Conservation (phyloP, 2,329 filamentous ascomycete genomes). For the Beauveria medogensis region DNA sequence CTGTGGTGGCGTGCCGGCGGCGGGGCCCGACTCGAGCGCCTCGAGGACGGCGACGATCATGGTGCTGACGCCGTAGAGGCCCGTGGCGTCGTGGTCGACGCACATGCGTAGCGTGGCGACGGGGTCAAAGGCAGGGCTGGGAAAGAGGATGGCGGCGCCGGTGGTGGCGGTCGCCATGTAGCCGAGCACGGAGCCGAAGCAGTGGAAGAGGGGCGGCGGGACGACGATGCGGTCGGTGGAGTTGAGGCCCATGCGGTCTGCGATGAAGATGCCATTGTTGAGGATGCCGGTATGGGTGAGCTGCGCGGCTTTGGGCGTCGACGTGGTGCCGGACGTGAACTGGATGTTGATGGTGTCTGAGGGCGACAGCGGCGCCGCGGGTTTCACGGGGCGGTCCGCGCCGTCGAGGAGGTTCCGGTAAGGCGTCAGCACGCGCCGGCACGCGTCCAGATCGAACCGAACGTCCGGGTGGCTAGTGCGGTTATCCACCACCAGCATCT, state of each 20-base stretch:
- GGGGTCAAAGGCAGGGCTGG: conserved; percentile 80
- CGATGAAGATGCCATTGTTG: conserved; percentile 86
- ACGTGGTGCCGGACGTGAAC: conserved; percentile 94
- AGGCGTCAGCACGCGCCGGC: conserved; percentile 34
- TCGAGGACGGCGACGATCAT: conserved; percentile 91
- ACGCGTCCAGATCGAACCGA: conserved; percentile 34
- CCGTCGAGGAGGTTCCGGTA: conserved; percentile 33
- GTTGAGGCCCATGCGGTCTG: conserved; percentile 72
- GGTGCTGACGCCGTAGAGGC: conserved; percentile 81
- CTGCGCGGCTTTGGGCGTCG: conserved; percentile 83
- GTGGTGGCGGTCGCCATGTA: conserved; percentile 88
- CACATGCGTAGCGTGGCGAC: conserved; percentile 56
- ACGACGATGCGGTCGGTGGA: conserved; percentile 70
- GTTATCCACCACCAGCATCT: conserved; percentile 75
- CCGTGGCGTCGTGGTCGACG: conserved; percentile 46
- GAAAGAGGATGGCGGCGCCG: conserved; percentile 75
- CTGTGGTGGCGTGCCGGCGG: conserved; percentile 16
- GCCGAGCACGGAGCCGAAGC: conserved; percentile 87
- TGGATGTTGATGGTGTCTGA: conserved; percentile 86
- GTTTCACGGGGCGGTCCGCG: conserved; percentile 27
- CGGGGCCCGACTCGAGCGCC: conserved; percentile 46
- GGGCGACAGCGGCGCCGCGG: conserved; percentile 41
- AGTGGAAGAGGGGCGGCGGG: conserved; percentile 80
- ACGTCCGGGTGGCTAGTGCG: conserved; percentile 39
- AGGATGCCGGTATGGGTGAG: conserved; percentile 78